Base-by-base conservation (phyloP, 2,329 filamentous ascomycete species). In the Parafenestella ontariensis region DNA sequence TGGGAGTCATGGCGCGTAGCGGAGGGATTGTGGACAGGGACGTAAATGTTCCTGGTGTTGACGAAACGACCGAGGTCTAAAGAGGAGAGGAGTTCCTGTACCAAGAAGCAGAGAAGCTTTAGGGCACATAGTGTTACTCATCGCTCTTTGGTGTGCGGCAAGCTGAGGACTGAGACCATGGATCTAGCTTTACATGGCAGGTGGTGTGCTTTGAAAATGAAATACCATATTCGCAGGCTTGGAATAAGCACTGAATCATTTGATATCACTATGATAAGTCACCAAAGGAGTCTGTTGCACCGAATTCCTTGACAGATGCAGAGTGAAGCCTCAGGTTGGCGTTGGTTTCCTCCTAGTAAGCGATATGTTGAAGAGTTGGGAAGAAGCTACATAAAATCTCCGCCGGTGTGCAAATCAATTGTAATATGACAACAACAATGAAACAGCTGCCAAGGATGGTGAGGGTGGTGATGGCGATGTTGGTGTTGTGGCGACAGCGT, bases 231-330 rank as follows among this genome's bases (percentile, higher is more conserved):
- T 10, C 13, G 8, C 15, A 2, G 23, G 9, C 13, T 13, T 13
- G 41, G n/a, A n/a, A n/a, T n/a, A n/a, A n/a, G n/a, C n/a, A n/a
- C 15, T 29, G 18, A 11, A 15, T 23, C 29, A 21, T 23, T 24
- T n/a, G 11, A 36, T 46, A 11, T 29, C 15, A 10, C 17, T 6
- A 18, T 17, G 23, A 18, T 31, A 29, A 18, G 8, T 9, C 23
- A 29, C 13, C 26, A 29, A 9, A 24, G n/a, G 3, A 44, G 39
- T 3, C 36, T 17, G 20, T 26, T 17, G n/a, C 18, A 9, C n/a
- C 48, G 51, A 51, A 36, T 58, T 54, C 42, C 10, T 52, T 51
- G 55, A 48, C 55, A 58, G 36, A 18, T 43, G 28, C 45, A 39
- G 28, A 43, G 31, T 37, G 42, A 17, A 41, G 49, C 11, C 23